Evolutionary conservation across 345 rosid species (phyloP), one percentile per base, ranked within the genome.

Genomic region (Salix brachista): DNA sequence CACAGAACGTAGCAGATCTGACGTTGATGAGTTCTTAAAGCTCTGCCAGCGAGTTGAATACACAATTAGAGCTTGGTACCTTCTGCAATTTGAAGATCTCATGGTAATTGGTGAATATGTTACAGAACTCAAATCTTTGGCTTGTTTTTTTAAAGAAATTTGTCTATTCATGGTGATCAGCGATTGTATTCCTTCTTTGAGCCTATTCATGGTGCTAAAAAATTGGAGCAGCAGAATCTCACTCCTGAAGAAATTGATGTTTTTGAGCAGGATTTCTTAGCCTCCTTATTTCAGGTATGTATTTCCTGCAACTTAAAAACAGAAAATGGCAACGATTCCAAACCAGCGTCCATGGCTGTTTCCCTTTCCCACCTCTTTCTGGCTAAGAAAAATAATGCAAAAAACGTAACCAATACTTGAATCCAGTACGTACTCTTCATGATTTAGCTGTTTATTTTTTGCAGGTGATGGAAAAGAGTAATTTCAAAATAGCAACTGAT

Each of bases 381-480:
- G 14, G 50, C 17, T 12, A 46, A 46, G 17, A 46, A 46, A 44
- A 44, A 44, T 11, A 12, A 44, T 44, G 48, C 13, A 44, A 44
- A 44, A 44, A 44, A 0, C 23, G 19, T 23, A 46, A 39, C 21
- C 67, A 21, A 32, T 36, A 67, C 56, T 28, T 61, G 30, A 34
- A 48, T 50, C 58, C 6, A 34, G 10, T 2, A 60, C 17, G 56
- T 17, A 7, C 3, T 41, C 16, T 56, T 6, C 17, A 10, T 10
- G 14, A 65, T 41, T 6, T 67, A 41, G 11, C 16, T 52, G 54
- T 56, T 48, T 39, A 30, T 67, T n/a, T 37, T 76, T 4, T 34
- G 14, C 84, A 93, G 96, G 88, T 91, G 50, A 88, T 90, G 96
- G 88, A 90, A 13, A 89, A 90, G 82, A 90, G 97, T 81, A 91